Evolutionary conservation across 129 eudicot genomes (phyloP), one percentile per base, ranked within the genome.

Genomic region (Helianthus tuberosus): DNA sequence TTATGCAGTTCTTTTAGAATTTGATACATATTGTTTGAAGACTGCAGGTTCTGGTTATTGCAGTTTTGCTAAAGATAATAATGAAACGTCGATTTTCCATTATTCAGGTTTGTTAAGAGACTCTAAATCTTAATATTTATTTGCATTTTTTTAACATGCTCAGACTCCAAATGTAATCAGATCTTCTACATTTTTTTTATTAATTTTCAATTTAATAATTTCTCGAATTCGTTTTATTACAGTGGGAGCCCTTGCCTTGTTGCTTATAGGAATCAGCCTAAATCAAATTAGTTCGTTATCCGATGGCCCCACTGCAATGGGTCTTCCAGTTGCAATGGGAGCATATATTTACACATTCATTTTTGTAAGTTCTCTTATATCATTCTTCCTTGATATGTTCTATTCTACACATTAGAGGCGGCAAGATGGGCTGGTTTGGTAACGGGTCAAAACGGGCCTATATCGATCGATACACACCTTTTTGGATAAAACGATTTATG

Each of bases 201-300:
- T 51, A 6, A 41, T 5, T 20, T 29, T 49, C 1, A 17, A 17
- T 48, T 13, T 66, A 29, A 80, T 53, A 27, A 20, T 72, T 47
- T 50, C 10, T 11, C 61, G 14, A 39, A 15, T 64, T 52, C 29
- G 43, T 79, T 25, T 49, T 46, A 14, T 50, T 73, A 81, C 84
- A 94, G 99, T 94, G 99, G 97, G 99, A 94, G 99, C 99, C 85
- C 99, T 94, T 80, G 96, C 99, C 51, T 77, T 94, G 79, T 80
- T 94, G 83, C 99, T 94, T 52, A 94, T 94, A 47, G 99, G 99
- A 68, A 94, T 94, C 47, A 91, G 97, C 70, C 85, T 94, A 58
- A 94, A 94, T 78, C 99, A 94, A 80, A 84, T 94, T 79, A 95
- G 92, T 23, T 91, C 97, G 17, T 63, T 78, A 55, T 97, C 99